Base-by-base conservation (phyloP, 441 rosid species). In the Arabidopsis hybrid region DNA sequence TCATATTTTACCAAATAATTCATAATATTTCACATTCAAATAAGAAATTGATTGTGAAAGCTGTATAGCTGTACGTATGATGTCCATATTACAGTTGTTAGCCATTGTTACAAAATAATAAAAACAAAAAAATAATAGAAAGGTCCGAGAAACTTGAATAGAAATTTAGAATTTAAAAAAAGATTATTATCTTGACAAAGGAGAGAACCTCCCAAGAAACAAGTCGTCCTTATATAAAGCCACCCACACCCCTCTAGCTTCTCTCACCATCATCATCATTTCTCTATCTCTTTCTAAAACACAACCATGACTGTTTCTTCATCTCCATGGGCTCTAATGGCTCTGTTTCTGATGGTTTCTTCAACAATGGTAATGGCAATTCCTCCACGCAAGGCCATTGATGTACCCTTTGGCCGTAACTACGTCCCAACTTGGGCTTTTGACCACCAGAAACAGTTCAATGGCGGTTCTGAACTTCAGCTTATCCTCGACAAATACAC, bases 341-440 rank as follows among this genome's bases (percentile, higher is more conserved):
- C 70, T 82, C 53, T 86, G 45, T 78, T 84, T 50, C 53, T 90
- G 8, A 57, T 88, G 75, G 85, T 70, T 12, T 80, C 69, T 55
- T 82, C 65, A 51, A 63, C 49, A 9, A 21, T 42, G 65, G 80
- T 85, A 7, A 78, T 64, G 86, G 90, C 79, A 5, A 83, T 83
- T 55, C 52, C 88, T 36, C 94, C 88, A 8, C 83, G 79, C 36
- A 86, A 46, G 69, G 88, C 98, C 1, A 78, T 91, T 1, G 81
- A 83, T n/a, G 96, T 93, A 35, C 88, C 94, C 0, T 93, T 93
- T 56, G 88, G 91, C 2, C 84, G 97, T 43, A 93, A 93, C 89
- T 93, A 91, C 61, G 38, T 60, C 51, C 96, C 98, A 13, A 91
- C 97, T 3, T 93, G 98, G 94, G 95, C 98, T 56, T 89, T 88